A percentile compares a stretch with the other conserved stretches of the same genome.
Conservation (phyloP, 352 stramenopile genomes). For the Phytophthora niederhauseri region DNA sequence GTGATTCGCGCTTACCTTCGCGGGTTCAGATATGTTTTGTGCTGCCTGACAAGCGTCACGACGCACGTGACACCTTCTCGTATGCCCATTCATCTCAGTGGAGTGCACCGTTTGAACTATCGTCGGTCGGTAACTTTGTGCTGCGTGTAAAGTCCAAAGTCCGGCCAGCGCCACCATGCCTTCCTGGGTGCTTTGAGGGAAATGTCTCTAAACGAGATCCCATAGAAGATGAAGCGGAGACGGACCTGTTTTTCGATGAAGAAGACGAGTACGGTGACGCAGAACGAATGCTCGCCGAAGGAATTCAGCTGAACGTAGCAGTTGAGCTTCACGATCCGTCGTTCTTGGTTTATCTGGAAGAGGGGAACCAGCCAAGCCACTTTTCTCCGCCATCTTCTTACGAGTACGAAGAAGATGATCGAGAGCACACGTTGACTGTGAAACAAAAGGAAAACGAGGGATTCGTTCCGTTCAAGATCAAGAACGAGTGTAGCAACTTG, state of each 20-base stretch:
- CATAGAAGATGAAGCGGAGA: slow-evolving; percentile 40
- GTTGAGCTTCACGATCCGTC: slow-evolving; percentile 85
- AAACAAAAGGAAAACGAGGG: slow-evolving; percentile 53
- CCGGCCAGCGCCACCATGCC: slow-evolving; percentile 40
- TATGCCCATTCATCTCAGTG: slow-evolving; percentile 63
- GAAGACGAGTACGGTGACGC: slow-evolving; percentile 43
- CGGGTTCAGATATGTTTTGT: slow-evolving; percentile 81
- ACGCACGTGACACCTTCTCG: slow-evolving; percentile 26
- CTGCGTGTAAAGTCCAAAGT: slow-evolving; percentile 72
- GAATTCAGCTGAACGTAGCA: slow-evolving; percentile 72
- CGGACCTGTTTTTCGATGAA: slow-evolving; percentile 40
- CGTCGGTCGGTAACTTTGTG: slow-evolving; percentile 82
- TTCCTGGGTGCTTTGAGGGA: slow-evolving; percentile 56
- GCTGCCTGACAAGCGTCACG: slow-evolving; percentile 35
- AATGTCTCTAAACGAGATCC: slow-evolving; percentile 14
- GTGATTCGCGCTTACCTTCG: slow-evolving; percentile 61
- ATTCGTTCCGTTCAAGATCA: slow-evolving; percentile 82
- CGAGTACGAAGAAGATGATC: slow-evolving; percentile 35
- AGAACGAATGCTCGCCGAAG: slow-evolving; percentile 41
- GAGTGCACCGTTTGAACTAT: slow-evolving; percentile 82
- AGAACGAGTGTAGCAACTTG: slow-evolving; percentile 84
- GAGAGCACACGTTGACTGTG: slow-evolving; percentile 34
- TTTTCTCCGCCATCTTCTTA: slow-evolving; percentile 38
- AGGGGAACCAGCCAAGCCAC: slow-evolving; percentile 36
- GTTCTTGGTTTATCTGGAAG: slow-evolving; percentile 67